Conservation (phyloP, 2,329 filamentous ascomycete genomes). For the Epichloe brachyelytri region DNA sequence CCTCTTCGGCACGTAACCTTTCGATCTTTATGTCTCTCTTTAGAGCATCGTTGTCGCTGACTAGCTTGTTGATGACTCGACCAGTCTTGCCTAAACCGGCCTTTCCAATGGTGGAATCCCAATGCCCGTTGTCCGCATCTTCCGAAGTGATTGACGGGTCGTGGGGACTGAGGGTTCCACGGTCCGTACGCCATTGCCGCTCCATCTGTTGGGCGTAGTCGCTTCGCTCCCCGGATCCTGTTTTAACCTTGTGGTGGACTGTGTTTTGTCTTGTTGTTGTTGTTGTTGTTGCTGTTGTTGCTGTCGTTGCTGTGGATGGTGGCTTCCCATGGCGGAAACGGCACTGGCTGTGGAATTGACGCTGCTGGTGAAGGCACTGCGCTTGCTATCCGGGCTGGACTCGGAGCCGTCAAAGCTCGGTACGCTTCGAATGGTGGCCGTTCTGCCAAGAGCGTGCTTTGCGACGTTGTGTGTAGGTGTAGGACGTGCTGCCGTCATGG, state of each 20-base stretch:
- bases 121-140: constrained; percentile 27
- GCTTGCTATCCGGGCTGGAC: constrained; percentile 32
- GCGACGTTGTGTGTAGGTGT: constrained; percentile 13
- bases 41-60: constrained; percentile 66
- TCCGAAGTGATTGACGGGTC: constrained; percentile 17
- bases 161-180: constrained; percentile 17
- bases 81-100: constrained; percentile 63
- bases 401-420: constrained; percentile 39
- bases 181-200: constrained; percentile 17
- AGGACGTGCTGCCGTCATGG: constrained; percentile 19
- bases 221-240: constrained; percentile 15
- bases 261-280: constrained; percentile 15
- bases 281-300: neutral
- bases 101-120: constrained; percentile 57
- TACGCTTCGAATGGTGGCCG: constrained; percentile 43
- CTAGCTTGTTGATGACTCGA: constrained; percentile 67
- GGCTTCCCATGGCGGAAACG: constrained; percentile 27
- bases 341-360: constrained; percentile 40
- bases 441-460: constrained; percentile 21
- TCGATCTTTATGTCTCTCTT: constrained; percentile 61
- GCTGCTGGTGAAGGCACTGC: constrained; percentile 43
- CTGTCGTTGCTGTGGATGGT: constrained; percentile 4
- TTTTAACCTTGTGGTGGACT: constrained; percentile 25
- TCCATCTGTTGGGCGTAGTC: constrained; percentile 18
- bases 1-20: constrained; percentile 52